Evolutionary conservation across 495 filamentous ascomycete species (phyloP).

Genomic region (Lentithecium fluviatile): DNA sequence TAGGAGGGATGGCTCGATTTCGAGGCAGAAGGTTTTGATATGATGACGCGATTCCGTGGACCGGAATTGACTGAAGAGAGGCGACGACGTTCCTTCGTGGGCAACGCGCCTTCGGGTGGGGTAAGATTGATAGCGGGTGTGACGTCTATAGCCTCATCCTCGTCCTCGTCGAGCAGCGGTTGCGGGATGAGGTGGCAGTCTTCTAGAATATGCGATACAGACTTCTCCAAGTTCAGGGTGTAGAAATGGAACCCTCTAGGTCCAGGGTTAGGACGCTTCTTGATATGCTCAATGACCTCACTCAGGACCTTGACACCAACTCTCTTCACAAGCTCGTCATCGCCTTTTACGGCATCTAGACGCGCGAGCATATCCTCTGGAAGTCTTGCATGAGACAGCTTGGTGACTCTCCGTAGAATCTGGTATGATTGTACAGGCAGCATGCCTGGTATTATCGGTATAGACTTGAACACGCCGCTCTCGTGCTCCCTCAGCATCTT

Average conservation of each 20-base stretch:
- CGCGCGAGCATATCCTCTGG: constrained; percentile 66
- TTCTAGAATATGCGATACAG: constrained; percentile 89
- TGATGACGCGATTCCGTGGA: constrained; percentile 81
- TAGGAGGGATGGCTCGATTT: constrained; percentile 54
- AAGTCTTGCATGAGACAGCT: constrained; percentile 83
- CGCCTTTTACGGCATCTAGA: constrained; percentile 76
- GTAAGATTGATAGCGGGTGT: constrained; percentile 44
- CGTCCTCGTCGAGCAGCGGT: constrained; percentile 29
- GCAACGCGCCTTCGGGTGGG: constrained; percentile 27
- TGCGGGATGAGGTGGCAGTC: constrained; percentile 74
- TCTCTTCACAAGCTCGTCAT: constrained; percentile 88
- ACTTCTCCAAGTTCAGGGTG: constrained; percentile 94
- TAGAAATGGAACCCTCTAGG: constrained; percentile 94
- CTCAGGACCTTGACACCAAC: constrained; percentile 63
- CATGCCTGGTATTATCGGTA: constrained; percentile 88
- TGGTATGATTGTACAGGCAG: constrained; percentile 98
- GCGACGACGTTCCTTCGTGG: constrained; percentile 31
- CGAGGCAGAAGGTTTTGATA: constrained; percentile 51
- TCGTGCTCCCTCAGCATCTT: constrained; percentile 72
- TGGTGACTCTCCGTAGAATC: constrained; percentile 92
- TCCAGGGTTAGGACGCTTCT: constrained; percentile 55
- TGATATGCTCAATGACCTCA: constrained; percentile 70
- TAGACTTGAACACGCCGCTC: constrained; percentile 80
- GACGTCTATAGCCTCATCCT: constrained; percentile 52
- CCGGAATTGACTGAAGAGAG: constrained; percentile 55